These are phyloP conservation scores for Xylaria sp. DNA, from an alignment of 2,329 filamentous ascomycete genomes.

Conservation along the genomic window DNA sequence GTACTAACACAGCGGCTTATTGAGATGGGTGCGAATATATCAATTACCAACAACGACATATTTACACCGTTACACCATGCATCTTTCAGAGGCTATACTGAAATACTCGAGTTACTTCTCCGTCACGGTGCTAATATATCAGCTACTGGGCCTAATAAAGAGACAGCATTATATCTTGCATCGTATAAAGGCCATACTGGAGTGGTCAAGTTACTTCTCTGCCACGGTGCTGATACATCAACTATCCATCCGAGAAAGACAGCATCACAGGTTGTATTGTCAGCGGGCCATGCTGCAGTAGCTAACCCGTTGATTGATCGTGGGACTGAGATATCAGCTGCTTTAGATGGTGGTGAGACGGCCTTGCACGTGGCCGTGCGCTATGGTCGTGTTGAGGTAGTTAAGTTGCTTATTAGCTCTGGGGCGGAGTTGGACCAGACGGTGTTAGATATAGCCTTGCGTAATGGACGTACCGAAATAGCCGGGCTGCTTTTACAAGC, in stretches of 20 bases:
- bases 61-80: background rate
- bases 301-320: no score
- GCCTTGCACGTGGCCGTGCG: no score
- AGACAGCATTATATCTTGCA: background rate
- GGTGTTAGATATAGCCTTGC: no score
- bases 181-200: background rate
- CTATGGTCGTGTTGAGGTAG: no score
- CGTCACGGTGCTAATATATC: background rate
- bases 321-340: background rate
- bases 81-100: background rate
- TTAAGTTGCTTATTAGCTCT: no score
- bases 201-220: background rate
- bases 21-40: conserved; percentile 6
- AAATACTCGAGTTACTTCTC: conserved; percentile 4
- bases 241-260: background rate
- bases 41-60: background rate
- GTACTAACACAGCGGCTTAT: conserved; percentile 6
- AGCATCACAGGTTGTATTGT: background rate
- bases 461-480: no score
- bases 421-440: no score
- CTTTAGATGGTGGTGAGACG: no score
- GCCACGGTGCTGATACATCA: background rate
- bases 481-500: no score
- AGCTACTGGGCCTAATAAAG: no score
- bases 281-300: no score